Evolutionary conservation across 2,329 filamentous ascomycete genomes (phyloP).

Genomic region (Graphiopsis chlorocephala): DNA sequence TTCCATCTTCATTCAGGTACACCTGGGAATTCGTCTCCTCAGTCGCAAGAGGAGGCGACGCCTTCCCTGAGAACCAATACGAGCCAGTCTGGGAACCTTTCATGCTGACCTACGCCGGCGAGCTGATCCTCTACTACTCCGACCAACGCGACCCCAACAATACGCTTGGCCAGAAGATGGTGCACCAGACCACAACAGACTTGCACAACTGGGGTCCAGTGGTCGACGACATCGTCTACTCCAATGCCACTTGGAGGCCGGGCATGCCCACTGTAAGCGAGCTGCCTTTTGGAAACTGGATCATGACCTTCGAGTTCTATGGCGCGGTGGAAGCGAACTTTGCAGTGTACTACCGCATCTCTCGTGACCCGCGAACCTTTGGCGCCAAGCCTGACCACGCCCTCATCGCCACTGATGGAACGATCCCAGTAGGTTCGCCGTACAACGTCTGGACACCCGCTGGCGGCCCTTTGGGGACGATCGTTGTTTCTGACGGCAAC

Average conservation of each 20-base stretch:
- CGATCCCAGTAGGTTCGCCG: conserved; percentile 46
- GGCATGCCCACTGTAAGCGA: conserved; percentile 63
- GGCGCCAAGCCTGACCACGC: conserved; percentile 39
- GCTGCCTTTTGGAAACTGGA: conserved; percentile 59
- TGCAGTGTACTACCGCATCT: conserved; percentile 54
- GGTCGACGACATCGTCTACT: conserved; percentile 62
- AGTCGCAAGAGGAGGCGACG: conserved; percentile 62
- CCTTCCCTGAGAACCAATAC: conserved; percentile 60
- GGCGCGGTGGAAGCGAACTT: conserved; percentile 45
- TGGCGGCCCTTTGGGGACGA: conserved; percentile 48
- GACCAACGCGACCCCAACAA: conserved; percentile 65
- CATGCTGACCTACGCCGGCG: conserved; percentile 55
- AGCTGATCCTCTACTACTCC: conserved; percentile 66
- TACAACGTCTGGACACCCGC: conserved; percentile 53
- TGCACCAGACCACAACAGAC: conserved; percentile 61
- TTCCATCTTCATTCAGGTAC: neutral
- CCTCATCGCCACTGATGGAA: conserved; percentile 47
- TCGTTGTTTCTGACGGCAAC: conserved; percentile 47
- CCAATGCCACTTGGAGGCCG: conserved; percentile 61
- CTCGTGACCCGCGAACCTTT: conserved; percentile 48
- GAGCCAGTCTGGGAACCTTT: conserved; percentile 74
- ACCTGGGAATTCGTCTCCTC: conserved; percentile 67
- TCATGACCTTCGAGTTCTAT: conserved; percentile 65
- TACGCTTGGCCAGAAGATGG: conserved; percentile 60
- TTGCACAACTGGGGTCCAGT: conserved; percentile 58